Evolutionary conservation across 1,284 basidiomycete species (phyloP), one percentile per base, ranked within the genome.

Genomic region (Malassezia furfur): DNA sequence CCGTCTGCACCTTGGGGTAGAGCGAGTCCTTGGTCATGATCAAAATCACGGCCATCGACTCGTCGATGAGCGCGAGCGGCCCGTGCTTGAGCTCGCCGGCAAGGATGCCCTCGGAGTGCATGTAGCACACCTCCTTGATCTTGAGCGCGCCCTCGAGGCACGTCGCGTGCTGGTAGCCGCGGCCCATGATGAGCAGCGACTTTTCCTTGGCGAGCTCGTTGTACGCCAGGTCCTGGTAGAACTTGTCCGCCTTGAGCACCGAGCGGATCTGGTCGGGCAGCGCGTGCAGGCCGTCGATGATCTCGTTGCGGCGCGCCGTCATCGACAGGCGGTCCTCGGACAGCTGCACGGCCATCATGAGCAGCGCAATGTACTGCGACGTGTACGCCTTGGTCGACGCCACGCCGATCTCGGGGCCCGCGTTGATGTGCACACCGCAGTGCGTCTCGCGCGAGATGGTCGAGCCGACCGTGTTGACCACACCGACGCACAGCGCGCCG

Each of bases 341-440:
- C 21, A 99, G 81, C 78, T 96, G 91, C 36, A 98, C 82, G 14
- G 94, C 94, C 79, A 98, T 94, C 87, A 98, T 93, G 77, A 96
- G 80, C 51, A 98, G 82, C 3, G 93, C 94, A 66, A 98, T 91
- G 80, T 96, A 98, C 79, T 99, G 93, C 48, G 91, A 96, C 2
- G 93, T 98, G 80, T 99, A 99, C 3, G 94, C 94, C 84, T 99
- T 99, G 63, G 94, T 99, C n/a, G 91, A 96, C 6, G 94, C 94
- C 61, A 99, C 94, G 82, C 94, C 93, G 62, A 98, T 93, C 80
- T 98, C 93, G 60, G 93, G 93, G 41, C 93, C 93, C 68, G 94
- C 93, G 75, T 99, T 99, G 80, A 99, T 98, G 80, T 98, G 93
- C 55, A 99, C 86, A 86, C 94, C 94, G 68, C 91, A 96, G 80